phyloP scores from a whole-genome alignment of 106 monocot genomes.

The Vanilla planifolia region DNA sequence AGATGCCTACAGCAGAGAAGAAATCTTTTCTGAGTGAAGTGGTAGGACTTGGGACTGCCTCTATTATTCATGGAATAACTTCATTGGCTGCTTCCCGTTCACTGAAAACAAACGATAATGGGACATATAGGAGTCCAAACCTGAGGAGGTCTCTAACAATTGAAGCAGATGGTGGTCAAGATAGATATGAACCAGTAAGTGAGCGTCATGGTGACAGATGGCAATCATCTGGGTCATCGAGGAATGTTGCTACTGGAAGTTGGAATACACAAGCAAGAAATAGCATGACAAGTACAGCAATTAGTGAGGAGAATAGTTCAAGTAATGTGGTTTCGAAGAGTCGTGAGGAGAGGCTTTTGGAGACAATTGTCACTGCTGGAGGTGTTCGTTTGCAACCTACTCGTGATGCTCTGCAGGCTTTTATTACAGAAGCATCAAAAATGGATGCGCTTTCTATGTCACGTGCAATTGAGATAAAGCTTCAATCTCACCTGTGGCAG shows the following conservation, averaged over 20 bases:
- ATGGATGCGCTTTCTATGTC: constrained; percentile 70
- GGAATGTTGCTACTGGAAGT: constrained; percentile 26
- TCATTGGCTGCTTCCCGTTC: constrained; percentile 69
- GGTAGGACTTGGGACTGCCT: constrained; percentile 74
- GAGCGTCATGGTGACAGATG: constrained; percentile 31
- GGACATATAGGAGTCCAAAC: constrained; percentile 74
- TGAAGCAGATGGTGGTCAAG: constrained; percentile 38
- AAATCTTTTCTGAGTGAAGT: constrained; percentile 96
- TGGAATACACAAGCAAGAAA: constrained; percentile 49
- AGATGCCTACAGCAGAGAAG: constrained; percentile 64
- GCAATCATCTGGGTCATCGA: constrained; percentile 33
- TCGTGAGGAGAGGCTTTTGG: constrained; percentile 88
- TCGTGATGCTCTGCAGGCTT: constrained; percentile 85
- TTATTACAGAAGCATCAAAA: constrained; percentile 64
- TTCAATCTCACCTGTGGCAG: constrained; percentile 96
- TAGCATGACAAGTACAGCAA: constrained; percentile 10
- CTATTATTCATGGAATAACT: constrained; percentile 72
- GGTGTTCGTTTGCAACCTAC: constrained; percentile 95
- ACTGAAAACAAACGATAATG: constrained; percentile 64
- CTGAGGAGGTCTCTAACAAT: constrained; percentile 80
- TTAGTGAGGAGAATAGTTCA: constrained; percentile 36
- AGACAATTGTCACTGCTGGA: constrained; percentile 86
- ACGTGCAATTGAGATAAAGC: constrained; percentile 69
- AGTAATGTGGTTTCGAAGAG: constrained; percentile 43
- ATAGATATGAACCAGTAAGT: constrained; percentile 44